phyloP scores from a whole-genome alignment of 805 yeast species.

The Brettanomyces bruxellensis region DNA sequence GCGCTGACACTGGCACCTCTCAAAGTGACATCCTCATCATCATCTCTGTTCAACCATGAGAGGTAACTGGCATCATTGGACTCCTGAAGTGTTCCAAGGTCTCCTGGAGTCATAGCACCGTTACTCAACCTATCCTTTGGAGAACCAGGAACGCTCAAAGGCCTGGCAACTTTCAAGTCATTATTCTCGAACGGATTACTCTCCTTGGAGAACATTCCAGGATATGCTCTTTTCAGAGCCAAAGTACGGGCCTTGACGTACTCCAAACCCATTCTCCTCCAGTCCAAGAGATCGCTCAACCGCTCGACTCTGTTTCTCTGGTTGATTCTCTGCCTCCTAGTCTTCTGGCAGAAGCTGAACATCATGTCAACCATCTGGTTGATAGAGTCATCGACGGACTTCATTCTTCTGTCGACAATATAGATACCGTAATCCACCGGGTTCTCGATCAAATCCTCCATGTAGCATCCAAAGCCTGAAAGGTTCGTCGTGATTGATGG shows the following conservation, averaged over 20 bases:
- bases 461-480: conserved; percentile 96
- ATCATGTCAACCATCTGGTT: conserved; percentile 82
- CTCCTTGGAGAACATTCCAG: conserved; percentile 58
- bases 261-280: conserved; percentile 98
- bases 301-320: conserved; percentile 97
- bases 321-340: conserved; percentile 94
- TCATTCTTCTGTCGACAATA: conserved; percentile 89
- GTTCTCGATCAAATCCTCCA: conserved; percentile 95
- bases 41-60: conserved; percentile 41
- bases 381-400: conserved; percentile 87
- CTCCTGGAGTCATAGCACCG: conserved; percentile 90
- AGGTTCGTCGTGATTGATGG: conserved; percentile 94
- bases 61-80: conserved; percentile 79
- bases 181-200: conserved; percentile 28
- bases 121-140: conserved; percentile 60
- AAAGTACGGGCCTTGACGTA: conserved; percentile 90
- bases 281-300: conserved; percentile 83
- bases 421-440: conserved; percentile 95
- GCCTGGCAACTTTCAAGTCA: conserved; percentile 71
- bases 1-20: conserved; percentile 30
- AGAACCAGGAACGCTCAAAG: conserved; percentile 95
- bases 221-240: conserved; percentile 89
- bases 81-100: conserved; percentile 92
- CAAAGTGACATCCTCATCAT: conserved; percentile 29
- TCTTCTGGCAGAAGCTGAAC: conserved; percentile 81